Evolutionary conservation across 2,329 filamentous ascomycete species (phyloP), one percentile per base, ranked within the genome.

Genomic region (Orbilia javanica): DNA sequence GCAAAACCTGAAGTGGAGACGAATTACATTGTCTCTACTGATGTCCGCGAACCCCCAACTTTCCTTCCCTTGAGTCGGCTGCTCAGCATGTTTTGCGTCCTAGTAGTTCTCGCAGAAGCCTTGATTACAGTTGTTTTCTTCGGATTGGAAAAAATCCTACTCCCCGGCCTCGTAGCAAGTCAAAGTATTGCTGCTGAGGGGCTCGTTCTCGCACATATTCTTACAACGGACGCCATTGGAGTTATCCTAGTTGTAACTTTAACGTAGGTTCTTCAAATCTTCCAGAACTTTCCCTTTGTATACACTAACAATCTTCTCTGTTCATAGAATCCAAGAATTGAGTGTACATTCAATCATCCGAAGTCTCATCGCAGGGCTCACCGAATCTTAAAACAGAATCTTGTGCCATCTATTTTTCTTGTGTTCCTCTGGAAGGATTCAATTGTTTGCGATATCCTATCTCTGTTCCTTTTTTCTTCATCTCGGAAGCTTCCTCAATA

Each of bases 191-290:
- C 66, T 39, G 29, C 42, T 4, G 73, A 77, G 57, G 66, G 50
- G 3, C 52, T 77, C 0, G 20, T 64, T 3, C 66, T 77, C 13
- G 71, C 73, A 4, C 73, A 62, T 15, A 29, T 77, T 13, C 71
- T 77, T 18, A 71, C 65, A 7, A 71, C 65, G 20, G 73, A 77
- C 20, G 42, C 60, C 25, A 34, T 77, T 4, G 73, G 50, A 4
- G 20, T 71, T 27, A 22, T 63, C 1, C 20, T 77, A 10, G 31
- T 77, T n/a, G 11, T 55, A 15, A 34, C 55, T 4, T 34, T 71
- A 15, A 77, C 73, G 73, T 77, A 55, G 52, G 73, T 71, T 36
- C 7, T 22, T 20, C 20, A 22, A 6, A 34, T 13, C 0, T 29
- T 60, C 10, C 1, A 6, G 22, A 27, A 4, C 11, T 11, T 50